Evolutionary conservation across 768 basidiomycete species (phyloP).

Genomic region (Lepiota subincarnata): DNA sequence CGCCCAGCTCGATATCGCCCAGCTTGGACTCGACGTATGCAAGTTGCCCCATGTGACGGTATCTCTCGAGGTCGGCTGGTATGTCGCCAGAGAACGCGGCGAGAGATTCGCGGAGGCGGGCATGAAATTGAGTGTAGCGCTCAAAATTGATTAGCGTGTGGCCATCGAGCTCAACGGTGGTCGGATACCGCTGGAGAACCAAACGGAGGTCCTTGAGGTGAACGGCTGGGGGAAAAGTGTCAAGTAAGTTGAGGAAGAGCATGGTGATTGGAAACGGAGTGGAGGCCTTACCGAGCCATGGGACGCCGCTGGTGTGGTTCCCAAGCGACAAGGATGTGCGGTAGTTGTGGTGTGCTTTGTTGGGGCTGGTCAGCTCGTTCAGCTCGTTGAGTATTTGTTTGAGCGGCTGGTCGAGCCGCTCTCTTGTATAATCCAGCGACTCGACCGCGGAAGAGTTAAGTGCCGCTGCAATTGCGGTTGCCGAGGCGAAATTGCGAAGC

Average conservation of each 20-base stretch:
- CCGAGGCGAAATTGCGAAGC: constrained; percentile 39
- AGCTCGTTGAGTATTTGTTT: constrained; percentile 28
- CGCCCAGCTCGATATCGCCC: constrained; percentile 21
- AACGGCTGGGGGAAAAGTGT: constrained; percentile 23
- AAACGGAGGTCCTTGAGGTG: constrained; percentile 33
- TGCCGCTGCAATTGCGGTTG: constrained; percentile 38
- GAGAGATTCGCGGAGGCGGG: constrained; percentile 29
- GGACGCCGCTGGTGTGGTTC: constrained; percentile 27
- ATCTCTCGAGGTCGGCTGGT: constrained; percentile 29
- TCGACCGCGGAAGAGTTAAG: constrained; percentile 36
- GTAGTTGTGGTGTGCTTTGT: constrained; percentile 34
- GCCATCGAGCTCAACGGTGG: constrained; percentile 25
- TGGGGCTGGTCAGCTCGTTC: constrained; percentile 29
- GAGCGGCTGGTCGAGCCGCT: constrained; percentile 24
- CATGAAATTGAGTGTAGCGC: constrained; percentile 34
- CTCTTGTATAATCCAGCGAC: constrained; percentile 30
- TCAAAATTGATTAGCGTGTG: constrained; percentile 38
- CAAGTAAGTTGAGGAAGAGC: neutral
- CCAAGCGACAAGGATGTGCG: constrained; percentile 27
- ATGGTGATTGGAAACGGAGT: neutral
- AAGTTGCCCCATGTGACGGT: constrained; percentile 29
- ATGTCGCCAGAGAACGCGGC: constrained; percentile 17
- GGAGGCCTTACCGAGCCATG: constrained; percentile 36
- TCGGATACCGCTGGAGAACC: constrained; percentile 27
- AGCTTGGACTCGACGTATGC: constrained; percentile 41